Base-by-base conservation (phyloP, 106 monocot genomes). In the Acorus calamus region DNA sequence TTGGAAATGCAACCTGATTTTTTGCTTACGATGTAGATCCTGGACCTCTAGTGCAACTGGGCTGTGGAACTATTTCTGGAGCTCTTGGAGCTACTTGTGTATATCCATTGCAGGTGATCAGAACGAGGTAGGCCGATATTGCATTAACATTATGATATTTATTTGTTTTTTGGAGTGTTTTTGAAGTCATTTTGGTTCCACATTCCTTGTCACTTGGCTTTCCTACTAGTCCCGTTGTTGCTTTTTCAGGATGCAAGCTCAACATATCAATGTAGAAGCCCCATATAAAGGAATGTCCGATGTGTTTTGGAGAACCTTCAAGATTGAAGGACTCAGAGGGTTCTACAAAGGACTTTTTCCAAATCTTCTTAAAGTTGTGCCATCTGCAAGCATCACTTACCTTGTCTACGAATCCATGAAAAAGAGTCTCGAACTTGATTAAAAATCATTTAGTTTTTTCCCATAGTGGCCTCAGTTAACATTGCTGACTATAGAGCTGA, bases 331-430 rank as follows among this genome's bases (percentile, higher is more conserved):
- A 12, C 46, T 90, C 69, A 68, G 56, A 9, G 94, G 90, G 74
- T 87, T 96, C 65, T 94, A 94, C 70, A 94, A 84, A 87, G 90
- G 94, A 62, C 73, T 90, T 45, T 70, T 96, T 46, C 96, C 96
- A 50, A 96, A 96, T 79, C 78, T 90, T 56, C 80, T 91, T 63
- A 96, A 96, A 80, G 90, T 96, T 58, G 85, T 96, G 9, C 91
- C 91, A 48, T 79, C 96, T 57, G 90, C 91, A 51, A 96, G 96
- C 70, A 91, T 96, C 59, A 96, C 96, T 11, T 96, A 96, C 66
- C 46, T 96, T 60, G 79, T 91, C 69, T 96, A 91, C 56, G 87
- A 91, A 68, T 71, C 66, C 12, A 96, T 87, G 96, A 91, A 91
- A 65, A 90, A 90, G 62, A 83, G 63, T 62, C 78, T 91, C 41